Base-by-base conservation (phyloP, 1,139 yeast species). In the Kodamaea derodonti region DNA sequence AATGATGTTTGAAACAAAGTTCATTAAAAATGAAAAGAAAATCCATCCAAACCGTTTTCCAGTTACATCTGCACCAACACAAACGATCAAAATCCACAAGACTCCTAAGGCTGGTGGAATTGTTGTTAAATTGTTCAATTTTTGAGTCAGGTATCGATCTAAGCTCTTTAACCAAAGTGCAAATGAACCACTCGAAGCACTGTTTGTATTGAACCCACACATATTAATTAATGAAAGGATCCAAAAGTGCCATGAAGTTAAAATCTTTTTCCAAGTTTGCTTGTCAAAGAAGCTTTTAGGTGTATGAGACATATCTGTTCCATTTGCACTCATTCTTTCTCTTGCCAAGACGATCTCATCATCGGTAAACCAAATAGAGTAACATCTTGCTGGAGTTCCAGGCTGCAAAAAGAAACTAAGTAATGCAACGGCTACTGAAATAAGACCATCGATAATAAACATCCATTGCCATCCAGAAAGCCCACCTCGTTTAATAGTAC, bases 31-130 rank as follows among this genome's bases (percentile, higher is more conserved):
- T 28, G 62, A 54, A 28, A 57, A 51, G 31, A 50, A 40, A 25
- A 56, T 53, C 37, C 54, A 44, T 4, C 47, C 53, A 45, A 56
- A 58, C 27, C 64, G 41, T 35, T 52, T 55, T 14, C 54, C 46
- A 15, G 59, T 53, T 24, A 56, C 25, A 41, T 58, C 62, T 1
- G 62, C 62, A n/a, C 58, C 58, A 31, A 50, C 43, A 40, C 61
- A 54, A 10, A 65, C 59, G 14, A 71, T 44, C 16, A 65, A 42
- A 32, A 77, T 56, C 59, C 70, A 73, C 7, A 69, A 43, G 24
- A 76, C 57, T 33, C 80, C 80, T 14, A 75, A 52, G 3, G 71
- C 78, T 1, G 79, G 75, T 3, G 78, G 65, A 13, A 69, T 54
- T 34, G 78, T 59, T 7, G 75, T 56, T 26, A 52, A 46, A 31